Evolutionary conservation across 129 eudicot species (phyloP).

Genomic region (Logfia minima): DNA sequence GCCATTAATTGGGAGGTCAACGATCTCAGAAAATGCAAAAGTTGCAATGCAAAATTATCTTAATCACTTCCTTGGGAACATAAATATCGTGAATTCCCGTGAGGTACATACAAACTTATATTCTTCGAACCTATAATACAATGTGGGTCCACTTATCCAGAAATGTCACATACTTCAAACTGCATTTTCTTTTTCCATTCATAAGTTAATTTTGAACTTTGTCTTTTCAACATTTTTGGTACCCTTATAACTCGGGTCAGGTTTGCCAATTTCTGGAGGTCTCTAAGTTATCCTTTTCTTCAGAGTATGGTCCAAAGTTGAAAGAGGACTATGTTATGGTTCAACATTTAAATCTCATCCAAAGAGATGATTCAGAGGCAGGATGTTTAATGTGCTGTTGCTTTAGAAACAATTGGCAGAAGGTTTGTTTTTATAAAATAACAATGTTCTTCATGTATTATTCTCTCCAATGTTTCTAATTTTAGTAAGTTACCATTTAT

Average conservation of each 20-base stretch:
- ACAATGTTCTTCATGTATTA: neutral
- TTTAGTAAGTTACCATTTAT: neutral
- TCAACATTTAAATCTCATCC: slow-evolving; percentile 52
- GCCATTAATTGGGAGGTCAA: slow-evolving; percentile 64
- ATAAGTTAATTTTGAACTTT: slow-evolving; percentile 9
- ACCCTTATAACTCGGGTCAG: slow-evolving; percentile 40
- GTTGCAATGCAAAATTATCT: slow-evolving; percentile 90
- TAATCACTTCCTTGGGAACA: slow-evolving; percentile 84
- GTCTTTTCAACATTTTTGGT: slow-evolving; percentile 18
- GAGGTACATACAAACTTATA: slow-evolving; percentile 53
- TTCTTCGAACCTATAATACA: slow-evolving; percentile 1
- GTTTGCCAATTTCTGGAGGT: slow-evolving; percentile 97
- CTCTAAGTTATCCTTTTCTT: slow-evolving; percentile 76
- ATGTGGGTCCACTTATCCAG: slow-evolving; percentile 6
- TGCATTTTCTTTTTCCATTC: slow-evolving; percentile 1
- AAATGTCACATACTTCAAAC: slow-evolving; percentile 9
- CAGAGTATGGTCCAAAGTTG: slow-evolving; percentile 87
- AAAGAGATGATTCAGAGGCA: slow-evolving; percentile 42
- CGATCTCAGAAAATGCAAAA: slow-evolving; percentile 66
- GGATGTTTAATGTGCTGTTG: slow-evolving; percentile 51
- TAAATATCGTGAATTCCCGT: slow-evolving; percentile 76
- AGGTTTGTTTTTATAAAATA: slow-evolving; percentile 42
- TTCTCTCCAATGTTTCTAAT: neutral
- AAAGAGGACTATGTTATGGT: slow-evolving; percentile 85
- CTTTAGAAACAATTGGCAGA: slow-evolving; percentile 70